Percentiles rank a stretch among this genome's conserved stretches.
Evolutionary conservation across 2,329 filamentous ascomycete genomes (phyloP).

Genomic region (Calonectria leucothoes): DNA sequence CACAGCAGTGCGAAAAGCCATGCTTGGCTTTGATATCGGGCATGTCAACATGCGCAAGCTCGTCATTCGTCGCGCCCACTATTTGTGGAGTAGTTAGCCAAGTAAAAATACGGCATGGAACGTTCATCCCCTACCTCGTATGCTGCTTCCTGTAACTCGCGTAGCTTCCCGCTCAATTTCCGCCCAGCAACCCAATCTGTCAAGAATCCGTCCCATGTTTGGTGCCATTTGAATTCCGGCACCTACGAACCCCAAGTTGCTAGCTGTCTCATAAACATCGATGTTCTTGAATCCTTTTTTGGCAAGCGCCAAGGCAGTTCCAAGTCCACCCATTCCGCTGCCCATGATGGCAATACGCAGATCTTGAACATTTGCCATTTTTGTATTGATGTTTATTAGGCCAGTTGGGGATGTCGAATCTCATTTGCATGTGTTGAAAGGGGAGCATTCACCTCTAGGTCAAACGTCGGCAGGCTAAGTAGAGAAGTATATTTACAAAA

Average conservation of each 20-base stretch:
- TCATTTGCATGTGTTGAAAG: neutral
- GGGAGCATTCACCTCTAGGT: neutral
- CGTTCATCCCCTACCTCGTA: conserved; percentile 38
- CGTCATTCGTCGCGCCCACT: conserved; percentile 77
- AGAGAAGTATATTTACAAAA: neutral
- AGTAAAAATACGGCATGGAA: neutral
- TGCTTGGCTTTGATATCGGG: conserved; percentile 75
- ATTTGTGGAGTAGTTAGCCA: neutral
- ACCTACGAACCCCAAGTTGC: conserved; percentile 64
- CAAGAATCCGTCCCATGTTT: conserved; percentile 83
- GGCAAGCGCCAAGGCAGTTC: conserved; percentile 51
- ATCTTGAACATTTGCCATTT: conserved; percentile 33
- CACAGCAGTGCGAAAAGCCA: conserved; percentile 82
- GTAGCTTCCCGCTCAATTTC: conserved; percentile 59
- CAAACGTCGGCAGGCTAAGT: neutral
- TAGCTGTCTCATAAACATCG: conserved; percentile 41
- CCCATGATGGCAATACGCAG: conserved; percentile 40
- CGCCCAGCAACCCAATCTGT: conserved; percentile 78
- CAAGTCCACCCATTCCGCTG: conserved; percentile 54
- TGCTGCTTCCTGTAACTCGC: conserved; percentile 43
- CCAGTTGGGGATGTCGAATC: neutral
- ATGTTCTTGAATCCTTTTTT: conserved; percentile 42
- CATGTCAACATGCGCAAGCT: conserved; percentile 78
- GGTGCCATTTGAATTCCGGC: conserved; percentile 88
- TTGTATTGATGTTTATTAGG: neutral